Conservation (phyloP, 768 basidiomycete species). For the Lentinula boryana region DNA sequence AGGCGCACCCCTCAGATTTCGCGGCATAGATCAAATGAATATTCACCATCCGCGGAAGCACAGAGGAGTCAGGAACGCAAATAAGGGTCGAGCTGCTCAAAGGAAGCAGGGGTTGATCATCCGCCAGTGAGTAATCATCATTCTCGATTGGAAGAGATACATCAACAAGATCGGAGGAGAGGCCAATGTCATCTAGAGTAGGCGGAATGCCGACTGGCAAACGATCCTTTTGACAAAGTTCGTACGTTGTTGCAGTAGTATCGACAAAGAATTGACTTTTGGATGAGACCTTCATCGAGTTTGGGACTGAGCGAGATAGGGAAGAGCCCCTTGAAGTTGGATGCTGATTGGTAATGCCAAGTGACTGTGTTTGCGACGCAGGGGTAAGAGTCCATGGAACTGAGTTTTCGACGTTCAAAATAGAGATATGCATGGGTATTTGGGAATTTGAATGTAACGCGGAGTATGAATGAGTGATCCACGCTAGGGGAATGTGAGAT, state of each 20-base stretch:
- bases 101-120: slow-evolving; percentile 40
- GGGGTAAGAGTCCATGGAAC: slow-evolving; percentile 54
- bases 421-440: slow-evolving; percentile 45
- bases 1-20: slow-evolving; percentile 34
- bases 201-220: slow-evolving; percentile 35
- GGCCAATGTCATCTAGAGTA: slow-evolving; percentile 26
- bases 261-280: slow-evolving; percentile 31
- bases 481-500: slow-evolving; percentile 41
- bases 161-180: slow-evolving; percentile 29
- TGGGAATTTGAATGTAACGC: slow-evolving; percentile 20
- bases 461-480: slow-evolving; percentile 48
- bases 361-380: not conserved
- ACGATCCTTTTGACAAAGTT: slow-evolving; percentile 28
- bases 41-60: slow-evolving; percentile 40
- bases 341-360: slow-evolving; percentile 3
- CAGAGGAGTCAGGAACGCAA: slow-evolving; percentile 30
- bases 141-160: slow-evolving; percentile 15
- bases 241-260: slow-evolving; percentile 44
- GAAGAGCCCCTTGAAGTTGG: slow-evolving; percentile 19
- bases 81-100: slow-evolving; percentile 54
- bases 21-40: slow-evolving; percentile 54
- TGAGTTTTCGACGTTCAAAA: slow-evolving; percentile 55
- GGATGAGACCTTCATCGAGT: slow-evolving; percentile 15
- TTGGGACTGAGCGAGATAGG: slow-evolving; percentile 20
- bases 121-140: slow-evolving; percentile 16